A percentile compares a stretch with the other conserved stretches of the same genome.
Conservation (phyloP, 2,329 filamentous ascomycete genomes). For the Calonectria crousiana region DNA sequence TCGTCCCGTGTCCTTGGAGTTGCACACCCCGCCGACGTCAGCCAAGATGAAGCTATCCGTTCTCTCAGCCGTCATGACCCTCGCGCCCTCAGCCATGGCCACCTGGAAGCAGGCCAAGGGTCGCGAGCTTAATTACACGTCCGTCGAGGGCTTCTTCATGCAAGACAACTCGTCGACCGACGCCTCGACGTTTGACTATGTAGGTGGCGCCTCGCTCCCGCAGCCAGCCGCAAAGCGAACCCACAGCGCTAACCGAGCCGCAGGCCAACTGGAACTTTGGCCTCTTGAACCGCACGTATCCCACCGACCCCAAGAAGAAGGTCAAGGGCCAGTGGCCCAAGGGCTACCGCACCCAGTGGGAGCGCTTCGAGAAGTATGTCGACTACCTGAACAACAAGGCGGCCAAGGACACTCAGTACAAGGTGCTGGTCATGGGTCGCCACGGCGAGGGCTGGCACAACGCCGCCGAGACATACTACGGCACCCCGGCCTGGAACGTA, state of each 20-base stretch:
- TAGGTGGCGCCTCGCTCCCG: conserved; percentile 45
- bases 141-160: conserved; percentile 72
- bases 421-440: conserved; percentile 75
- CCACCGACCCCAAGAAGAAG: conserved; percentile 61
- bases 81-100: conserved; percentile 45
- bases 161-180: conserved; percentile 72
- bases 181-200: conserved; percentile 72
- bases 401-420: conserved; percentile 67
- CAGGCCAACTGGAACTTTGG: conserved; percentile 74
- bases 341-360: conserved; percentile 69
- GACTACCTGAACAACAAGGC: conserved; percentile 62
- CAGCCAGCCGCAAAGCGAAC: conserved; percentile 7
- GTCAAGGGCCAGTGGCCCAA: conserved; percentile 34
- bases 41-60: conserved; percentile 48
- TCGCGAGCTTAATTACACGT: conserved; percentile 68
- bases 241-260: background rate
- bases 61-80: conserved; percentile 45
- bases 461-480: conserved; percentile 73
- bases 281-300: conserved; percentile 72
- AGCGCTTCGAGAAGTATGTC: conserved; percentile 72
- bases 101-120: conserved; percentile 48
- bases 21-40: background rate
- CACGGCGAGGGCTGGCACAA: conserved; percentile 78
- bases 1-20: background rate
- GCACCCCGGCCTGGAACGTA: conserved; percentile 77